phyloP scores from a whole-genome alignment of 345 rosid species.

The Cardamine occulta region DNA sequence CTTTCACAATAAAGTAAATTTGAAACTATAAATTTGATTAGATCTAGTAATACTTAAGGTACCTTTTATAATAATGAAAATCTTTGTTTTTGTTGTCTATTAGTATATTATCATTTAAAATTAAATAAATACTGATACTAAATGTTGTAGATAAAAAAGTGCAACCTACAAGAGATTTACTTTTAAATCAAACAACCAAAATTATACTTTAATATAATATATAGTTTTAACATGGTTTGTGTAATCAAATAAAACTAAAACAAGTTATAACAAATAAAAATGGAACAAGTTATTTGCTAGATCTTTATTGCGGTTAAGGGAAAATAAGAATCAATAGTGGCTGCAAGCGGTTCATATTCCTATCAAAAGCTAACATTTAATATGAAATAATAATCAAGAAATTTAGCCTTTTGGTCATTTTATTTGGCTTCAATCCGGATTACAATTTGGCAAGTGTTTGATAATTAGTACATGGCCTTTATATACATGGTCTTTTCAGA shows the following conservation, averaged over 20 bases:
- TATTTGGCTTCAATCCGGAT: background rate
- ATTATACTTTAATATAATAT: background rate
- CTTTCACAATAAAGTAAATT: slow-evolving; percentile 7
- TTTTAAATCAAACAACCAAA: background rate
- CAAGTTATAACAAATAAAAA: background rate
- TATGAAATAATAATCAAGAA: background rate
- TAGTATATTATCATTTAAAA: background rate
- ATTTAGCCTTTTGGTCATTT: background rate
- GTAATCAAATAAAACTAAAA: background rate
- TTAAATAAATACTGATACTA: background rate
- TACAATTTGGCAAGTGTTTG: background rate
- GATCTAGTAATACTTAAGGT: background rate
- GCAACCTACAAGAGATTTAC: background rate
- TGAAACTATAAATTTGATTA: background rate
- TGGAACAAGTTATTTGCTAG: background rate
- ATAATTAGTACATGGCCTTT: slow-evolving; percentile 22
- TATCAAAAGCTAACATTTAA: background rate
- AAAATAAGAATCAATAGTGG: background rate
- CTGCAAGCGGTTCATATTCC: background rate
- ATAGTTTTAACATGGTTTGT: background rate
- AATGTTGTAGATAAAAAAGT: background rate
- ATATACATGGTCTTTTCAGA: slow-evolving; percentile 28
- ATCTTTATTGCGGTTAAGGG: background rate
- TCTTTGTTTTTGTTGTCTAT: background rate
- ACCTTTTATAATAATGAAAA: background rate